Base-by-base conservation (phyloP, 768 basidiomycete species). In the Suillus bovinus region DNA sequence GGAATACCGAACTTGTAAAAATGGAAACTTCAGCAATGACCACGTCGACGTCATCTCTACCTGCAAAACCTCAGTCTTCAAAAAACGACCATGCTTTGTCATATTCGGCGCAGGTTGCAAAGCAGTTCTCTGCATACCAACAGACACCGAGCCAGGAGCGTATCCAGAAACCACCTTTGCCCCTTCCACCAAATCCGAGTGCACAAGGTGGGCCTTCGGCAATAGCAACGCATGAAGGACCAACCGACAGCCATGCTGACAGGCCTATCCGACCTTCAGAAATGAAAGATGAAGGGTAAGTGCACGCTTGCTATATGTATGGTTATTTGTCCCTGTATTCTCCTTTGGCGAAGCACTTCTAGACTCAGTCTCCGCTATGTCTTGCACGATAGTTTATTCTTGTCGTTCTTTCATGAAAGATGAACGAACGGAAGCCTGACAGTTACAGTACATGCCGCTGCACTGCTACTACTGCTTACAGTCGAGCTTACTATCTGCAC, bases 231-330 rank as follows among this genome's bases (percentile, higher is more conserved):
- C 79, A 77, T 57, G 74, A 76, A 46, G 69, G 72, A n/a, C 57
- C 73, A 16, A 64, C 73, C 22, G 70, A 74, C 58, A 67, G 60
- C 36, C 77, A 81, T 59, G 79, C 76, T 53, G 78, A 84, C 16
- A 82, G 82, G 70, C 80, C 84, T 20, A 81, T 87, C 69, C 83
- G 87, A 65, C 86, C 86, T 10, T 84, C 84, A 22, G 89, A 91
- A 72, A 89, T 88, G 87, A 87, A 88, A 63, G 90, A 92, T 72
- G 86, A 86, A 81, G 90, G 90, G 90, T 92, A 82, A 88, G 90
- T 80, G 63, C 60, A 65, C 65, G 62, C 55, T 63, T 60, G 57
- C 33, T 38, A 44, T 68, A 65, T 64, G 57, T 59, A 53, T 44
- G 36, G 66, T 61, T 59, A 63, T 65, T 50, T 64, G 54, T 61